Evolutionary conservation across 495 filamentous ascomycete species (phyloP), one percentile per base, ranked within the genome.

Genomic region (Annulohypoxylon maeteangense): DNA sequence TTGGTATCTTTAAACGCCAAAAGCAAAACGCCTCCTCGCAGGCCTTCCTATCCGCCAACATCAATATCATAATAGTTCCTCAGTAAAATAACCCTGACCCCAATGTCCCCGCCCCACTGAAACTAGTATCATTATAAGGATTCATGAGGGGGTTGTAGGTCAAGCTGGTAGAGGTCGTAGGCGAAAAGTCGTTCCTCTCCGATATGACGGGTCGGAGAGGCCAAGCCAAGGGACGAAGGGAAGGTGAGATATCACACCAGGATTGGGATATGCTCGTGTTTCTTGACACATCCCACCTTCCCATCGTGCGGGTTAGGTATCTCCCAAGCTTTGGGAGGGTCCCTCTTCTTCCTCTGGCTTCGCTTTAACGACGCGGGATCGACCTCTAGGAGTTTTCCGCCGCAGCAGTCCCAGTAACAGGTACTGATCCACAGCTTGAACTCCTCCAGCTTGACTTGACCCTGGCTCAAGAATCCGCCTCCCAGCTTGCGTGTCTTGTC

Each of bases 341-440:
- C 25, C 5, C 23, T 60, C 54, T 55, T 64, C 5, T 31, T 31
- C 14, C 27, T 42, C 20, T 65, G 60, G 55, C 61, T 70, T 6
- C 67, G 67, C 11, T 50, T 57, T 14, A 0, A 4, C 4, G 54
- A 23, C 1, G 16, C 12, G 1, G 67, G 54, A 0, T 16, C 51
- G 10, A 72, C n/a, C 11, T 45, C 16, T 2, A 60, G 2, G 1
- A 70, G 45, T 54, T 70, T 70, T 5, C 44, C 67, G 0, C 47
- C 53, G 12, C 67, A 70, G 34, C 67, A 70, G 10, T 51, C 38
- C 67, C 67, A 70, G 54, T 65, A 70, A 10, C 42, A 65, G 7
- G 55, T 65, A 8, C 4, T 2, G 11, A 70, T 60, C 67, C 67
- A 70, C 0, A 70, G 3, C n/a, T 47, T 5, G 45, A 70, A 70